Percentiles rank a stretch among this genome's conserved stretches.
These are phyloP conservation scores for Peronospora farinosa DNA, from an alignment of 352 stramenopile species.

Conservation along the genomic window DNA sequence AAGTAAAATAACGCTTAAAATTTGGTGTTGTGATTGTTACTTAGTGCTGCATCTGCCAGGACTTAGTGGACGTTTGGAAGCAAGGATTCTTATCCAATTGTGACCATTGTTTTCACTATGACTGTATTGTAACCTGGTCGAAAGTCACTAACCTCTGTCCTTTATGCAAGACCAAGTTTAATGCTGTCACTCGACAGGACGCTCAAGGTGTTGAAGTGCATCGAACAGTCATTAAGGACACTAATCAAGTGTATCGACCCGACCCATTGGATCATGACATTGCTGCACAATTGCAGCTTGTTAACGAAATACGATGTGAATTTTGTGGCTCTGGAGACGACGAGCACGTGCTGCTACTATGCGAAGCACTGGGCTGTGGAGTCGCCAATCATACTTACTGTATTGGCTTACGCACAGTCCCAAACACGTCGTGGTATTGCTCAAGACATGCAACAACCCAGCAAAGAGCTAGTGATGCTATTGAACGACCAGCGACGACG, in stretches of 20 bases:
- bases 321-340: conserved; percentile 69
- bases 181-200: conserved; percentile 41
- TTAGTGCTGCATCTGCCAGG: conserved; percentile 81
- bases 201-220: conserved; percentile 32
- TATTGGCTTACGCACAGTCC: conserved; percentile 50
- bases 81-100: conserved; percentile 57
- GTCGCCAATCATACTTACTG: conserved; percentile 72
- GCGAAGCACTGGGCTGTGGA: conserved; percentile 57
- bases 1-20: too few relatives aligned
- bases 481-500: conserved; percentile 47
- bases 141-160: conserved; percentile 82
- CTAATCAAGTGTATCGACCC: conserved; percentile 57
- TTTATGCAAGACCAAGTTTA: conserved; percentile 74
- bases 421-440: conserved; percentile 68
- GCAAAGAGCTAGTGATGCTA: conserved; percentile 47
- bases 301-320: conserved; percentile 67
- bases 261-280: conserved; percentile 62
- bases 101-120: conserved; percentile 80
- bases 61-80: conserved; percentile 43
- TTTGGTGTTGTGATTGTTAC: neutral
- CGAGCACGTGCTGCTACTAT: conserved; percentile 77
- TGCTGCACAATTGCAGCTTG: conserved; percentile 54
- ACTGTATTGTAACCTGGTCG: conserved; percentile 77
- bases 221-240: conserved; percentile 35
- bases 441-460: conserved; percentile 32